These are phyloP conservation scores for Hirsutella minnesotensis DNA, from an alignment of 2,329 filamentous ascomycete species.

Conservation along the genomic window DNA sequence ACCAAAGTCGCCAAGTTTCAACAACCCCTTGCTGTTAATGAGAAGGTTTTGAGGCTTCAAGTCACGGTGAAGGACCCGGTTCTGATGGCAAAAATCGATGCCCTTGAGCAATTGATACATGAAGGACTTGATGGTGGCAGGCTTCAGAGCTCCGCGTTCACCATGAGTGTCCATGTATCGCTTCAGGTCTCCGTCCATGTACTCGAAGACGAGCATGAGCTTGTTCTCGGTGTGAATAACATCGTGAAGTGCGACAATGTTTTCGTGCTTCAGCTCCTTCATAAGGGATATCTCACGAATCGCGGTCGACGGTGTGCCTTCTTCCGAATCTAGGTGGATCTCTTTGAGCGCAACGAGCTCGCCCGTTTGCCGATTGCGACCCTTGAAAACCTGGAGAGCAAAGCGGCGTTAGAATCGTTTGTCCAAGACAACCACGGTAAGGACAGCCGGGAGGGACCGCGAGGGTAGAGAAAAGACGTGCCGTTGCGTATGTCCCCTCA, in stretches of 20 bases:
- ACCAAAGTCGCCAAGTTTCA: slow-evolving; percentile 92
- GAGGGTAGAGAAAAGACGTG: slow-evolving; percentile 31
- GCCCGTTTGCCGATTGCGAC: slow-evolving; percentile 90
- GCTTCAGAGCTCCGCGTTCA: slow-evolving; percentile 80
- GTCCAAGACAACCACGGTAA: too few species aligned
- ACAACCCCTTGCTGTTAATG: slow-evolving; percentile 80
- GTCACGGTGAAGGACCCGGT: slow-evolving; percentile 88
- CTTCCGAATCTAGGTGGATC: slow-evolving; percentile 96
- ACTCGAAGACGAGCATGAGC: slow-evolving; percentile 98
- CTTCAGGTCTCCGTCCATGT: slow-evolving; percentile 97
- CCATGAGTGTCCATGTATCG: slow-evolving; percentile 96
- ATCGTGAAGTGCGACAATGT: slow-evolving; percentile 94
- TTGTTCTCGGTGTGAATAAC: slow-evolving; percentile 99
- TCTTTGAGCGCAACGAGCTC: slow-evolving; percentile 96
- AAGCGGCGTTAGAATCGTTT: slow-evolving; percentile 6
- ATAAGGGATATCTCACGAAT: slow-evolving; percentile 98
- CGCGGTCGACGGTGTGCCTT: slow-evolving; percentile 91
- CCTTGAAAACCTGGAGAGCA: slow-evolving; percentile 76
- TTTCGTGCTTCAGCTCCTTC: slow-evolving; percentile 99
- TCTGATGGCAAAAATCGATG: slow-evolving; percentile 96
- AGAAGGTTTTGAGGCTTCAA: slow-evolving; percentile 94
- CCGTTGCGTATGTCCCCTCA: slow-evolving; percentile 96
- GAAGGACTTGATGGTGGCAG: slow-evolving; percentile 90
- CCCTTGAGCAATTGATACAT: slow-evolving; percentile 96
- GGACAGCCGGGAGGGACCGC: too few species aligned